Evolutionary conservation across 2,329 filamentous ascomycete species (phyloP).

Genomic region (Amylocarpus encephaloides): DNA sequence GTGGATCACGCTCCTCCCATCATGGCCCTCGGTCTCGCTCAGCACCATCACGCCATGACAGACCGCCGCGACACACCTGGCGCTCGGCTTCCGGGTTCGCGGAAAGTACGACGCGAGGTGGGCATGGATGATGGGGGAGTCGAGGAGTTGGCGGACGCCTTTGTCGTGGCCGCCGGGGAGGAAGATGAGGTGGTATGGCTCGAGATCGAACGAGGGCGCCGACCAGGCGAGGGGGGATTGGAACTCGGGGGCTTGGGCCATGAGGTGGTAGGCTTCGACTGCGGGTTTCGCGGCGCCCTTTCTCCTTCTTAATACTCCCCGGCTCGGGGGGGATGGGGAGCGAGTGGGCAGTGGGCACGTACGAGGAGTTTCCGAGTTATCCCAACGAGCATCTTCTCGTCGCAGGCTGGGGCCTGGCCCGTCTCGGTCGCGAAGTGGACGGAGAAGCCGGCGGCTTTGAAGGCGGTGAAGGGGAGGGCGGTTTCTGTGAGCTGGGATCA

Average conservation of each 20-base stretch:
- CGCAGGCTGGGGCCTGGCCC: constrained; percentile 42
- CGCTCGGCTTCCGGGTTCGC: constrained; percentile 38
- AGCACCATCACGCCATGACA: constrained; percentile 49
- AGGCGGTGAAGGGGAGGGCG: constrained; percentile 42
- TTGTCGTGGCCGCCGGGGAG: constrained; percentile 50
- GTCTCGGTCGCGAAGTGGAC: constrained; percentile 45
- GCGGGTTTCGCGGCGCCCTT: constrained; percentile 41
- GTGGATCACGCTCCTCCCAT: constrained; percentile 35
- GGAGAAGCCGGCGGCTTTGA: constrained; percentile 42
- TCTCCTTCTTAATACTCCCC: background rate
- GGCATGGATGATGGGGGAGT: constrained; percentile 39
- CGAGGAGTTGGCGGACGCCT: constrained; percentile 44
- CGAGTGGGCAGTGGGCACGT: no score
- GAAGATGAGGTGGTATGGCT: constrained; percentile 42
- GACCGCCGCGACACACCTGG: constrained; percentile 42
- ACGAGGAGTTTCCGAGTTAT: constrained; percentile 45
- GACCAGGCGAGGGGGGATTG: constrained; percentile 41
- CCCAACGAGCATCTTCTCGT: constrained; percentile 43
- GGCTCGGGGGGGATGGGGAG: no score
- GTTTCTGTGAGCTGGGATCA: constrained; percentile 36
- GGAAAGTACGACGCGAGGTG: constrained; percentile 44
- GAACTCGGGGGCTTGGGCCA: constrained; percentile 39
- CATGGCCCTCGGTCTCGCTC: constrained; percentile 35
- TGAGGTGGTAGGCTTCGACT: constrained; percentile 38
- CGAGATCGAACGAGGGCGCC: constrained; percentile 38